phyloP scores from a whole-genome alignment of 2,329 filamentous ascomycete genomes.

The Colletotrichum caudatum region DNA sequence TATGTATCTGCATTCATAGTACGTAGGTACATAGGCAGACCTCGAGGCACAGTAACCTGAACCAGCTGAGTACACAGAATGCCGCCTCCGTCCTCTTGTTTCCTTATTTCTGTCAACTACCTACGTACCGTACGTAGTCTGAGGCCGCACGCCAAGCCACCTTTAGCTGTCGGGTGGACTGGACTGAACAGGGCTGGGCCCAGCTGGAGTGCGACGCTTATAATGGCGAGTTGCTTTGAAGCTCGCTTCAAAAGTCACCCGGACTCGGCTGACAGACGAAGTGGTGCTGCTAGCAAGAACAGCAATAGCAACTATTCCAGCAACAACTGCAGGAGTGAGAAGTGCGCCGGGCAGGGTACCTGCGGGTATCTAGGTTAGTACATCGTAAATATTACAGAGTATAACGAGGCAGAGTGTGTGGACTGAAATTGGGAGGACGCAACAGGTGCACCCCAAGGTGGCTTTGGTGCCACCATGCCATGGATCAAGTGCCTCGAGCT shows the following conservation, averaged over 20 bases:
- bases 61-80: constrained; percentile 6
- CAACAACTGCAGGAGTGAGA: background rate
- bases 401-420: no score
- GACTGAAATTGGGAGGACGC: no score
- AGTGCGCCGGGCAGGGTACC: background rate
- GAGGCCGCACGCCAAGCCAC: background rate
- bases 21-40: background rate
- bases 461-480: background rate
- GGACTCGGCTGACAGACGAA: constrained; percentile 15
- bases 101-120: background rate
- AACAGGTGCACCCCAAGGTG: background rate
- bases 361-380: no score
- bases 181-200: background rate
- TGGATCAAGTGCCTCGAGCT: background rate
- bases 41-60: background rate
- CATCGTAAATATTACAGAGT: no score
- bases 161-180: background rate
- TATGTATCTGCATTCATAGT: background rate
- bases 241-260: constrained; percentile 1
- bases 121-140: background rate
- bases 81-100: background rate
- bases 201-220: constrained; percentile 3
- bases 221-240: constrained; percentile 8
- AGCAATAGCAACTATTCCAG: background rate
- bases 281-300: background rate